Base-by-base conservation (phyloP, 225 moss, liverwort and hornwort genomes). In the Anthoceros angustus region DNA sequence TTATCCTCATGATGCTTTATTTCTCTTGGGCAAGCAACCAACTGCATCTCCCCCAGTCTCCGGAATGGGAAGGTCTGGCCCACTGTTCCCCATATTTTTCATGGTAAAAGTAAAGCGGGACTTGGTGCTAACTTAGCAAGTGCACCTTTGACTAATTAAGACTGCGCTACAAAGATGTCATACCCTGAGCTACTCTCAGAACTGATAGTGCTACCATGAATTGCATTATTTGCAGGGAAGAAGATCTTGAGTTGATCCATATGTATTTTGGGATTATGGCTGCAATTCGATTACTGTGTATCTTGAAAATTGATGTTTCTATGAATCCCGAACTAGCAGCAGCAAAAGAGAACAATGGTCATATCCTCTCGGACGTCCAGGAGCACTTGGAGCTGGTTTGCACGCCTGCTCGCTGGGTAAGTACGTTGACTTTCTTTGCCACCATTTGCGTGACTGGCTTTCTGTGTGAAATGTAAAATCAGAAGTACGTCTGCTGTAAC, bases 211-310 rank as follows among this genome's bases (percentile, higher is more conserved):
- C 4, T 4, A 32, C 32, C 1, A 32, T 32, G 32, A 32, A 32
- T 32, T 63, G 11, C 24, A 62, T 18, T 12, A 49, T 70, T 42
- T 82, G 76, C 81, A 99, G 98, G 84, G 84, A 87, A 71, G 80
- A 85, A 74, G 98, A 99, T 76, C 68, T 99, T 74, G 98, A 99
- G 76, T 83, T 99, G 68, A 71, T 99, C 64, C 89, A 89, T 73
- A 86, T 99, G 89, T 86, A 85, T 75, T 92, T 82, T 73, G 89
- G 98, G 70, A 64, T 99, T 64, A 89, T 87, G 87, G 86, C 86
- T 63, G 77, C 82, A 68, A 86, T 89, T 62, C 78, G 75, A 66
- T 82, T 87, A 63, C 70, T 92, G 68, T 80, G 79, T 68, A 70
- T 74, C 45, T 81, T 89, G 81, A 87, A 99, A 73, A 67, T 66